Evolutionary conservation across 805 yeast genomes (phyloP), one percentile per base, ranked within the genome.

Genomic region (Myxozyma kluyveri): DNA sequence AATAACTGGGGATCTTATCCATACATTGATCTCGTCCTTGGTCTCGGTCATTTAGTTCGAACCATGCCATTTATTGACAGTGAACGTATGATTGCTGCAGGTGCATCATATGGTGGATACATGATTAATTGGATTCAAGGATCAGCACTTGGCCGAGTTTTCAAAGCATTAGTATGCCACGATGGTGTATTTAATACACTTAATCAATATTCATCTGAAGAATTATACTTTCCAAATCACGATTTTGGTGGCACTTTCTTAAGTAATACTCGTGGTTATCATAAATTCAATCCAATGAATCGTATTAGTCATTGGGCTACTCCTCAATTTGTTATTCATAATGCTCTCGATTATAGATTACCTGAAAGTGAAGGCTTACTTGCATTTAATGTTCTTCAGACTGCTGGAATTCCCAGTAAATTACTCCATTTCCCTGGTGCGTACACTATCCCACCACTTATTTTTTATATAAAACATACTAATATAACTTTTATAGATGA

Each of bases 121-220:
- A 62, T 62, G 65, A 52, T 63, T 47, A 62, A 62, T 39, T 62
- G 64, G 64, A 62, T 62, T 43, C 65, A 62, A 44, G 65, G 65
- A 5, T 56, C 59, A 12, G 59, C 61, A 14, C 55, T 62, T 10
- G 65, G 64, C 23, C 47, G 60, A 5, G 58, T 44, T 14, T 57
- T 62, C 42, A 60, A 60, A 40, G 65, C 65, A 14, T 50, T 62
- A 17, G 65, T 62, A 17, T 60, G 63, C 7, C 65, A 62, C 36
- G 65, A 62, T 48, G 65, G 65, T 6, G 60, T 62, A 10, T 54
- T 59, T 32, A 52, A 57, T n/a, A 57, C 63, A 1, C 46, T 51
- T n/a, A 58, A 55, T 45, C 57, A 61, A 31, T 59, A 47, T 41
- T 49, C 52, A 10, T 54, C 61, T 14, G 65, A 62, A 24, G 64